Evolutionary conservation across 768 basidiomycete species (phyloP).

Genomic region (Tricholoma matsutake): DNA sequence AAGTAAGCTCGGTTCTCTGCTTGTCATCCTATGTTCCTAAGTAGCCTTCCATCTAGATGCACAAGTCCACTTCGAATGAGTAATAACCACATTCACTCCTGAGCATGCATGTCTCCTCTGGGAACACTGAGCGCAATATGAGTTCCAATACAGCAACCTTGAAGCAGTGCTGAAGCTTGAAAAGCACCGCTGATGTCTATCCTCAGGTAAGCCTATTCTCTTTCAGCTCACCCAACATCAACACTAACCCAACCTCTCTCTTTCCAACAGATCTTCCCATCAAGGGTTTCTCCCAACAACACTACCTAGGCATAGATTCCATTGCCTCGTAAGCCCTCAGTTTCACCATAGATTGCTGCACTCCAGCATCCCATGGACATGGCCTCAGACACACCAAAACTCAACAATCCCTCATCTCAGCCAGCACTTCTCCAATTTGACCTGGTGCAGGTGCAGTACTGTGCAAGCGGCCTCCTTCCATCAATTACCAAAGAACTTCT

Average conservation of each 20-base stretch:
- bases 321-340: conserved; percentile 89
- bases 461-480: conserved; percentile 36
- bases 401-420: conserved; percentile 26
- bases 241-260: neutral
- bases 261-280: conserved; percentile 70
- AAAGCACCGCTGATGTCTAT: conserved; percentile 84
- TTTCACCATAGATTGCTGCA: conserved; percentile 53
- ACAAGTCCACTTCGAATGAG: conserved; percentile 89
- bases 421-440: too few relatives aligned
- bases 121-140: too few relatives aligned
- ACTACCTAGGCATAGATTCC: conserved; percentile 81
- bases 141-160: too few relatives aligned
- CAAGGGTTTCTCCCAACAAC: conserved; percentile 86
- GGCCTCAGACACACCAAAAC: conserved; percentile 32
- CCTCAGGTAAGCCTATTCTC: conserved; percentile 54
- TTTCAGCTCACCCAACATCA: neutral
- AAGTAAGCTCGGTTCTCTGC: conserved; percentile 52
- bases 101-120: too few relatives aligned
- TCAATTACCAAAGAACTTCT: conserved; percentile 21
- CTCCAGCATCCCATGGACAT: conserved; percentile 9
- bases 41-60: conserved; percentile 60
- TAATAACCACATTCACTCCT: conserved; percentile 72
- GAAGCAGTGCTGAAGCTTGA: too few relatives aligned
- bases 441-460: conserved; percentile 4
- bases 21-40: conserved; percentile 2